Conservation (phyloP, 768 basidiomycete genomes). For the Russula vinacea region DNA sequence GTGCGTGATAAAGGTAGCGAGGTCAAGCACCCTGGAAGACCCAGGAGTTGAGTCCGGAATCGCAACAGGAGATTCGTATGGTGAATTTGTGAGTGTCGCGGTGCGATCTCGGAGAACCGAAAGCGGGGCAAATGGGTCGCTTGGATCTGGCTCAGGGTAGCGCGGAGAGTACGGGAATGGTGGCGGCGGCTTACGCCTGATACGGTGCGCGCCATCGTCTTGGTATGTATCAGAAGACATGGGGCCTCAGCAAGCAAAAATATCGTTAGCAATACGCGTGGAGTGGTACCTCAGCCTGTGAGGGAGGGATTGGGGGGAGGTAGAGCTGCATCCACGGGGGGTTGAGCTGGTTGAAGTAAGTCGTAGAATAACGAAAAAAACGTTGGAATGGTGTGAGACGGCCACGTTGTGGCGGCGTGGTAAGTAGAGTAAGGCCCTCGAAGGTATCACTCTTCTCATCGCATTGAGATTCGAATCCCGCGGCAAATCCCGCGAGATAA, state of each 20-base stretch:
- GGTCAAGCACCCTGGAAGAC: conserved; percentile 20
- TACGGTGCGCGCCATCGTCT: conserved; percentile 22
- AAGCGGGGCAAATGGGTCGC: conserved; percentile 68
- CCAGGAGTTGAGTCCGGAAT: conserved; percentile 9
- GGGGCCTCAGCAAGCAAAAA: neutral
- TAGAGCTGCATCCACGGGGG: neutral
- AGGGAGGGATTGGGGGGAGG: neutral
- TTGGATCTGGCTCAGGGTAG: conserved; percentile 66
- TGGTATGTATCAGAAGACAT: conserved; percentile 17
- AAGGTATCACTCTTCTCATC: conserved; percentile 18
- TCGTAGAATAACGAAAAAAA: conserved; percentile 19
- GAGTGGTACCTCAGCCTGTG: conserved; percentile 2
- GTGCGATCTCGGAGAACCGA: conserved; percentile 57
- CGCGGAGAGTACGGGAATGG: conserved; percentile 48
- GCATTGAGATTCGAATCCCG: neutral
- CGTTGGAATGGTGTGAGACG: conserved; percentile 21
- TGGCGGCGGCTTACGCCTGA: conserved; percentile 60
- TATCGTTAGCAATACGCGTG: conserved; percentile 9
- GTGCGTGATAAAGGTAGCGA: conserved; percentile 17
- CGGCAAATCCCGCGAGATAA: conserved; percentile 16
- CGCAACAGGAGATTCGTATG: conserved; percentile 13
- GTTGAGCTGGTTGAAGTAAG: conserved; percentile 23
- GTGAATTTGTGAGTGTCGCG: conserved; percentile 18
- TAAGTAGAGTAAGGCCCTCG: conserved; percentile 14
- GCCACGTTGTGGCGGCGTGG: conserved; percentile 25